Base-by-base conservation (phyloP, 345 rosid species). In the Aquilaria malaccensis region DNA sequence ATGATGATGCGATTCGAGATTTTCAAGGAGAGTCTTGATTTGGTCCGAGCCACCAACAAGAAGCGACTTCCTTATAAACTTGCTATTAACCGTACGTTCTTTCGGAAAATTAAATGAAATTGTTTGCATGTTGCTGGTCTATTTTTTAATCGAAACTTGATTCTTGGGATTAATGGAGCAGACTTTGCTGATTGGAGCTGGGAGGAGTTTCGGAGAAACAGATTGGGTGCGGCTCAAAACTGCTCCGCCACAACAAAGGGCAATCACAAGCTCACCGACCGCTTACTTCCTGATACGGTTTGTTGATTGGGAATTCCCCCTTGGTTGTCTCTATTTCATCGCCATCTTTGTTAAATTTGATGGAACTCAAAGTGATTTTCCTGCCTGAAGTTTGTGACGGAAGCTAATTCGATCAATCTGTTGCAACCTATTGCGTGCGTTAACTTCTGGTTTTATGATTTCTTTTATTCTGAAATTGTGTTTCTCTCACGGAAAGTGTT, bases 161-260 rank as follows among this genome's bases (percentile, higher is more conserved):
- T 52, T 65, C 29, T 60, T 67, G 61, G 63, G 59, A 59, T 30
- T 4, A 45, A n/a, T 29, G 12, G 22, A 43, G 61, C 83, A 94
- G 99, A 83, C 13, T 94, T 83, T 80, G 85, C 96, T 79, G 99
- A 94, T 72, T 81, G 79, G 97, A 86, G 81, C 33, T 90, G 97
- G 99, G 77, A 85, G 71, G 99, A 90, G 83, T 94, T 94, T 80
- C 78, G 77, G 61, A 86, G 69, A 73, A 83, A 75, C 60, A 85
- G 81, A 74, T 65, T 90, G 72, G 99, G 97, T 72, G 97, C 95
- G 74, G 87, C 99, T 45, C 99, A 94, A 52, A 90, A 88, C 80
- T 94, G 99, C 81, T 94, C 99, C 52, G 99, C 99, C 50, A 90
- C 99, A 13, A 32, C 63, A 31, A 83, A 79, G 67, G 97, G 97